These are phyloP conservation scores for Penicillium dipodomyicola DNA, from an alignment of 495 filamentous ascomycete genomes.

Conservation along the genomic window DNA sequence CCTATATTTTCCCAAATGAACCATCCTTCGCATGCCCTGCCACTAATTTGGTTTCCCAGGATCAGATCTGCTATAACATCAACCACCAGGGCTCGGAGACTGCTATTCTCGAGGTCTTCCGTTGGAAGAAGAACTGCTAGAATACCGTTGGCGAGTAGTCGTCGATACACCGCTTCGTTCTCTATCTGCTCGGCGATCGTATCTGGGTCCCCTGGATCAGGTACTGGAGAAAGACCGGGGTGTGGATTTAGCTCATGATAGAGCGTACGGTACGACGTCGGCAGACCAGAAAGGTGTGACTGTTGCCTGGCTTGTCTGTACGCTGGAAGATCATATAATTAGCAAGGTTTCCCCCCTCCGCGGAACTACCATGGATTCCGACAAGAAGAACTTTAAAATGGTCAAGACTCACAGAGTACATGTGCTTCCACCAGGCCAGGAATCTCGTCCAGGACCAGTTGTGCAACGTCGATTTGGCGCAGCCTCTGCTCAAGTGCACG, in stretches of 20 bases:
- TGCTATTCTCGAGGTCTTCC: constrained; percentile 85
- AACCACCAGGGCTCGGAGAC: constrained; percentile 73
- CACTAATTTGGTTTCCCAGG: constrained; percentile 71
- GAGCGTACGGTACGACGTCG: constrained; percentile 53
- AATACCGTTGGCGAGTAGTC: constrained; percentile 72
- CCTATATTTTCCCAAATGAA: constrained; percentile 78
- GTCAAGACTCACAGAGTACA: constrained; percentile 63
- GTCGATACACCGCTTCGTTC: constrained; percentile 78
- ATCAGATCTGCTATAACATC: constrained; percentile 87
- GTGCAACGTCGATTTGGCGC: constrained; percentile 75
- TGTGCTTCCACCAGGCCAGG: constrained; percentile 79
- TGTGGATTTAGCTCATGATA: constrained; percentile 84
- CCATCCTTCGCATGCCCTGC: constrained; percentile 78
- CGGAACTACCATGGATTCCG: neutral
- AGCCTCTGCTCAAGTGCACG: constrained; percentile 81
- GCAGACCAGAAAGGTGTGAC: constrained; percentile 43
- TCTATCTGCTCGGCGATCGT: constrained; percentile 59
- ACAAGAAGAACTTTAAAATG: constrained; percentile 14
- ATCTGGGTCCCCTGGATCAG: constrained; percentile 49
- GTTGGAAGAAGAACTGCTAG: constrained; percentile 83
- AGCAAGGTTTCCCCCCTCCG: constrained; percentile 11
- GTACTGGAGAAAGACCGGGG: constrained; percentile 74
- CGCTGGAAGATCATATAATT: constrained; percentile 31
- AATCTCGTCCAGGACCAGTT: constrained; percentile 83
- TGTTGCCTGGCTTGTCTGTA: constrained; percentile 55